Evolutionary conservation across 1,284 basidiomycete species (phyloP), one percentile per base, ranked within the genome.

Genomic region (Vanrija sp.): DNA sequence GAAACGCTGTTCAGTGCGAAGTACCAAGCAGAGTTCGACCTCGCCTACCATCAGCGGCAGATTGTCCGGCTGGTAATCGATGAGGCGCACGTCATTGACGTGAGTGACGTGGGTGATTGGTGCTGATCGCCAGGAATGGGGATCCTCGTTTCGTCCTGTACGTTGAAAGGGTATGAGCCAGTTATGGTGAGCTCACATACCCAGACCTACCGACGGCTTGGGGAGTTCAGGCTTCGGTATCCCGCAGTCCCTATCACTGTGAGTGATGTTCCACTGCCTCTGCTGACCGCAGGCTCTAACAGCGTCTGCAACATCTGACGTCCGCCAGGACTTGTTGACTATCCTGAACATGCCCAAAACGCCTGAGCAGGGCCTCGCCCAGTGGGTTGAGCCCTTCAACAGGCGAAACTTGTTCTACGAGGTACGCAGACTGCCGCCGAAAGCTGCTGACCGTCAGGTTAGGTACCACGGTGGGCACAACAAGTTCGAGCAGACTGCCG

Each of bases 61-160:
- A 73, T 93, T 9, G 84, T 83, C 50, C 78, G 88, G 4, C 73
- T 91, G 18, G 87, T 92, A 4, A 80, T 90, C 3, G 88, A 93
- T 60, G 89, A 94, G 85, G 89, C 88, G 0, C 89, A 91, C 69
- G 90, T 89, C 58, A 89, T 92, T 52, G 87, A 86, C n/a, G 31
- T 31, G 15, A 14, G 31, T 31, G 4, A 4, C 85, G 87, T 60
- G 64, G 80, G 64, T 25, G 16, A 10, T 19, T 12, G 20, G 22
- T 60, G 88, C 86, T 31, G 12, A 31, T 14, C 10, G 15, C 12
- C 5, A 31, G 31, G 88, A 89, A 79, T 91, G 89, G 89, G 89
- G 88, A 0, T 85, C 86, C 46, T 83, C 87, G 51, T 90, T 92
- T 65, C 81, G 89, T 27, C 79, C 75, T 24, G 70, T 71, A 51